A percentile compares a stretch with the other conserved stretches of the same genome.
Evolutionary conservation across 257 asterid species (phyloP).

Genomic region (Nicotiana paniculata): DNA sequence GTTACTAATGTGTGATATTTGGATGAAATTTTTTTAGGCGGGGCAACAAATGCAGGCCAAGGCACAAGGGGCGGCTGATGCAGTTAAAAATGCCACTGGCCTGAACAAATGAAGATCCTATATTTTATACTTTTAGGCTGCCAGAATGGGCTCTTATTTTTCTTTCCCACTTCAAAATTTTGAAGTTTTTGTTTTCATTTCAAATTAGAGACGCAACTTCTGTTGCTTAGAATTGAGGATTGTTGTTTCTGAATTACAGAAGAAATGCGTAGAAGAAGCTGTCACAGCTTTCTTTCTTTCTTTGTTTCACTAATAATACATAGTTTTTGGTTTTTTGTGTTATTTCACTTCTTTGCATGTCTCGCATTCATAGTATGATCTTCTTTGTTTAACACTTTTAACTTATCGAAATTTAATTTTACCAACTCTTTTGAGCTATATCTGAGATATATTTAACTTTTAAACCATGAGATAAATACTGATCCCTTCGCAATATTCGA

Average conservation of each 20-base stretch:
- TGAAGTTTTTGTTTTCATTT: not conserved
- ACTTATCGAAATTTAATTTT: not conserved
- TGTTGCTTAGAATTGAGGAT: not conserved
- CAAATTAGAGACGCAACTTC: not conserved
- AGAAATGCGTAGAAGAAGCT: not conserved
- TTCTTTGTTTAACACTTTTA: not conserved
- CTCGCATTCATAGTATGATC: no score
- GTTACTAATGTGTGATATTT: not conserved
- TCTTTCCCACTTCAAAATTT: not conserved
- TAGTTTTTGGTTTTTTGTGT: not conserved
- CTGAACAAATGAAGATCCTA: not conserved
- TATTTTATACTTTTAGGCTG: not conserved
- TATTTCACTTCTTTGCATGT: not conserved
- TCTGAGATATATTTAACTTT: no score
- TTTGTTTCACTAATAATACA: not conserved
- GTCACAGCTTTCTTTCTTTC: not conserved
- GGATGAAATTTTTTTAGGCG: not conserved
- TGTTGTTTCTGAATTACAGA: not conserved
- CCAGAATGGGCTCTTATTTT: not conserved
- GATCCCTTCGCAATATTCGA: no score
- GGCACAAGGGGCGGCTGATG: constrained; percentile 31
- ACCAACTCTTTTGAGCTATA: no score
- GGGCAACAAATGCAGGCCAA: constrained; percentile 26
- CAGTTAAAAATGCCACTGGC: constrained; percentile 32
- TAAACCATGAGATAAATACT: no score